Evolutionary conservation across 148 eudicot genomes (phyloP).

Genomic region (Arbutus unedo): DNA sequence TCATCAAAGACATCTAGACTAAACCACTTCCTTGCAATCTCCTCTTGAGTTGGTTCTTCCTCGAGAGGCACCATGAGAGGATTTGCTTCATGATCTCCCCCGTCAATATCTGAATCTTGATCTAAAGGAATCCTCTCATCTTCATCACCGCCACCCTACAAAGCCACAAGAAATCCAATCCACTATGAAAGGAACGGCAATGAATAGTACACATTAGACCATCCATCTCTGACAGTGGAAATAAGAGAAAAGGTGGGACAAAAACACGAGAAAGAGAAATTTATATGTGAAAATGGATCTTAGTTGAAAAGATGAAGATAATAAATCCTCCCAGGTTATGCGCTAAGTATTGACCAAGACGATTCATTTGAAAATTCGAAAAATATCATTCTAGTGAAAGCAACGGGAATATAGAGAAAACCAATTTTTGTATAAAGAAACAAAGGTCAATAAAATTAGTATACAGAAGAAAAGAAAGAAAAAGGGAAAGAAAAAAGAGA

Average conservation of each 20-base stretch:
- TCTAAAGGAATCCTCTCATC: constrained; percentile 33
- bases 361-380: no score
- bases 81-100: constrained; percentile 53
- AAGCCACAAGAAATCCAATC: neutral
- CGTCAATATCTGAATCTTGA: constrained; percentile 74
- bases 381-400: no score
- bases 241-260: neutral
- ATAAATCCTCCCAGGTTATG: neutral
- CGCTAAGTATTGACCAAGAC: no score
- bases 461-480: neutral
- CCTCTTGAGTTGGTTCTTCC: constrained; percentile 63
- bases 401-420: neutral
- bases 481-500: neutral
- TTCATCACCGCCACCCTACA: constrained; percentile 47
- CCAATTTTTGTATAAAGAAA: neutral
- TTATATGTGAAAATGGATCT: neutral
- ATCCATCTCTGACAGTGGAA: neutral
- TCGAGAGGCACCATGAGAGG: constrained; percentile 74
- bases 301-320: neutral
- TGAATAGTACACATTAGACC: neutral
- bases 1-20: constrained; percentile 73
- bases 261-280: neutral
- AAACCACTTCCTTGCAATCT: constrained; percentile 63
- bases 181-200: neutral
- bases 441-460: neutral